phyloP scores from a whole-genome alignment of 495 filamentous ascomycete species.

The Penicillium subrubescens region DNA sequence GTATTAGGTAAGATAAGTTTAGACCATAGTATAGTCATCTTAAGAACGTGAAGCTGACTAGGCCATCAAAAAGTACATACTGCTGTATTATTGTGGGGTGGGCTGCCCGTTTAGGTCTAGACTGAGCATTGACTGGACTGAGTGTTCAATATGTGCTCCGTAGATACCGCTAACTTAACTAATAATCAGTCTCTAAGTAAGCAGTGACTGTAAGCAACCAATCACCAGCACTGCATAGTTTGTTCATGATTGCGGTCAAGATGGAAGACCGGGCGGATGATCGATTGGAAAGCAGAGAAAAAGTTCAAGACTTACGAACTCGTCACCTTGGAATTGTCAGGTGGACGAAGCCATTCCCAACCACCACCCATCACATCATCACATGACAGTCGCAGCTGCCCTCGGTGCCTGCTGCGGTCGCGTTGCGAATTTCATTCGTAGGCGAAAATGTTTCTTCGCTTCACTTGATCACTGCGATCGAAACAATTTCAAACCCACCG shows the following conservation, averaged over 20 bases:
- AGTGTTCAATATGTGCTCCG: no score
- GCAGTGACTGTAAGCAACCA: no score
- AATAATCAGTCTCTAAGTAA: no score
- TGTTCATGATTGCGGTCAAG: not conserved
- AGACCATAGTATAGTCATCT: no score
- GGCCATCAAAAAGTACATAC: no score
- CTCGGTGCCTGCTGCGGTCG: not conserved
- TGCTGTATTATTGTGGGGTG: no score
- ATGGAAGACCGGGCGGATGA: not conserved
- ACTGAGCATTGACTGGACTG: no score
- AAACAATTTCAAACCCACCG: not conserved
- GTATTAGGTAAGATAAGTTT: no score
- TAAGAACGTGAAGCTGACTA: no score
- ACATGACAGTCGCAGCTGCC: slow-evolving; percentile 17
- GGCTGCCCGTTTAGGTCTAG: no score
- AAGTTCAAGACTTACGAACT: not conserved
- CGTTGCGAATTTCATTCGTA: not conserved
- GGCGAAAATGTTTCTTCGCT: not conserved
- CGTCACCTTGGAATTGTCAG: not conserved
- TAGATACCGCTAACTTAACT: no score
- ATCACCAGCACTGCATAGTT: not conserved
- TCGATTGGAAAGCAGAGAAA: not conserved
- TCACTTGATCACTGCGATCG: not conserved
- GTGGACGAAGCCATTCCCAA: not conserved
- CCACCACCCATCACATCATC: not conserved